Conservation (phyloP, 768 basidiomycete species). For the Austroboletus eburneus region DNA sequence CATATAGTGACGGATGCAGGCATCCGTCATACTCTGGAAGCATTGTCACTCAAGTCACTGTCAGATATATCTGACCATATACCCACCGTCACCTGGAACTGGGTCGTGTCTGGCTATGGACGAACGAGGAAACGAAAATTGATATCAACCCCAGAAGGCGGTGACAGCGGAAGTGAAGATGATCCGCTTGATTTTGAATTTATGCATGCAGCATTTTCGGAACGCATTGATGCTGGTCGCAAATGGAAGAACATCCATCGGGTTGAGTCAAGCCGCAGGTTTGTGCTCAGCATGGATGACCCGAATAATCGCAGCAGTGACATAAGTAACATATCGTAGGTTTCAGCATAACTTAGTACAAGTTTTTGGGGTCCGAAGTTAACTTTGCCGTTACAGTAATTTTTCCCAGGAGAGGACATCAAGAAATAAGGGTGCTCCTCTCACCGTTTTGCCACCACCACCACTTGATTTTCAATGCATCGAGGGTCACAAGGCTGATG, state of each 20-base stretch:
- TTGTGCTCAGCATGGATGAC: not conserved
- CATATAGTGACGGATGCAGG: slow-evolving; percentile 59
- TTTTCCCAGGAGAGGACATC: slow-evolving; percentile 34
- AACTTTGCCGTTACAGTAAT: slow-evolving; percentile 25
- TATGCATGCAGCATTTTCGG: slow-evolving; percentile 43
- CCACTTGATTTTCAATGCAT: slow-evolving; percentile 17
- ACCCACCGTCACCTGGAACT: slow-evolving; percentile 61
- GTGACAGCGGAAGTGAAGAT: slow-evolving; percentile 3
- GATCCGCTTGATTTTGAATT: slow-evolving; percentile 35
- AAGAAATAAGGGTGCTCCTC: not conserved
- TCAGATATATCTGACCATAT: slow-evolving; percentile 61
- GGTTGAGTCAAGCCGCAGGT: not conserved
- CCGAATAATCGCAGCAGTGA: slow-evolving; percentile 25
- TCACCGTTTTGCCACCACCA: slow-evolving; percentile 22
- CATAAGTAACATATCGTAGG: slow-evolving; percentile 48
- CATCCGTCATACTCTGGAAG: slow-evolving; percentile 25
- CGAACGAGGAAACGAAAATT: slow-evolving; percentile 16
- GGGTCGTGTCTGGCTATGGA: slow-evolving; percentile 46
- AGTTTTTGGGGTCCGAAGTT: slow-evolving; percentile 5
- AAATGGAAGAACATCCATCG: slow-evolving; percentile 15
- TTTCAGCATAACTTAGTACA: not conserved
- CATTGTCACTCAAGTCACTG: slow-evolving; percentile 47
- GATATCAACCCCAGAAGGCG: not conserved
- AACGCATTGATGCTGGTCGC: slow-evolving; percentile 45
- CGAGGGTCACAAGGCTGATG: slow-evolving; percentile 1